phyloP scores from a whole-genome alignment of 768 basidiomycete genomes.

The Phlebiopsis gigantea region DNA sequence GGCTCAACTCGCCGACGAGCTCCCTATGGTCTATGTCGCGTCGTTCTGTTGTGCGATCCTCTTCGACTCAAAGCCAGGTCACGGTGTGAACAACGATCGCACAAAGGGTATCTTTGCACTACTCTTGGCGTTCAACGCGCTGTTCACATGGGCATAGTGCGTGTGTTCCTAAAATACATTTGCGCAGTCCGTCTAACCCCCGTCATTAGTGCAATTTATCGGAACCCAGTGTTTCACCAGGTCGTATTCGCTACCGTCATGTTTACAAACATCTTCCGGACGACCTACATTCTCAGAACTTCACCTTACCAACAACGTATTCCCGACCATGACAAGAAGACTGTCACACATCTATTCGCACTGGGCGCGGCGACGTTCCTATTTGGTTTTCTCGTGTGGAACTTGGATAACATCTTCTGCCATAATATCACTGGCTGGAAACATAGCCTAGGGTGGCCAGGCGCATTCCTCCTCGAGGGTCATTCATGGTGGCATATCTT shows the following conservation, averaged over 20 bases:
- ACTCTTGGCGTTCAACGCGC: constrained; percentile 43
- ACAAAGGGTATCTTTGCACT: constrained; percentile 34
- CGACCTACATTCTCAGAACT: constrained; percentile 45
- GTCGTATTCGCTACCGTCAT: constrained; percentile 61
- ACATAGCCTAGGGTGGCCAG: constrained; percentile 53
- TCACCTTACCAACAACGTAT: constrained; percentile 35
- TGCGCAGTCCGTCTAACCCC: not conserved
- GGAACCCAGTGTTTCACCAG: constrained; percentile 81
- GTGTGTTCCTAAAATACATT: constrained; percentile 21
- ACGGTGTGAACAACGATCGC: constrained; percentile 32
- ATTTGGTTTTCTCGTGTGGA: constrained; percentile 71
- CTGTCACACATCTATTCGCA: constrained; percentile 41
- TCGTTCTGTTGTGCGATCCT: constrained; percentile 56
- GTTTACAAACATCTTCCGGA: constrained; percentile 41
- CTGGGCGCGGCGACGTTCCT: constrained; percentile 53
- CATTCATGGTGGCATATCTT: constrained; percentile 76
- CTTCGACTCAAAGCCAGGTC: constrained; percentile 54
- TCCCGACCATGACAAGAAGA: constrained; percentile 35
- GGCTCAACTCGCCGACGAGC: constrained; percentile 77
- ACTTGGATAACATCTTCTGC: constrained; percentile 77
- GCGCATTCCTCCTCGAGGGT: constrained; percentile 64
- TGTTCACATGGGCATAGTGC: constrained; percentile 74
- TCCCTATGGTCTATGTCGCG: constrained; percentile 76
- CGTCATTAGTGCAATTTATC: constrained; percentile 47
- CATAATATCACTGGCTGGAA: constrained; percentile 52